Evolutionary conservation across 768 basidiomycete genomes (phyloP), one percentile per base, ranked within the genome.

Genomic region (Dentipellis fragilis): DNA sequence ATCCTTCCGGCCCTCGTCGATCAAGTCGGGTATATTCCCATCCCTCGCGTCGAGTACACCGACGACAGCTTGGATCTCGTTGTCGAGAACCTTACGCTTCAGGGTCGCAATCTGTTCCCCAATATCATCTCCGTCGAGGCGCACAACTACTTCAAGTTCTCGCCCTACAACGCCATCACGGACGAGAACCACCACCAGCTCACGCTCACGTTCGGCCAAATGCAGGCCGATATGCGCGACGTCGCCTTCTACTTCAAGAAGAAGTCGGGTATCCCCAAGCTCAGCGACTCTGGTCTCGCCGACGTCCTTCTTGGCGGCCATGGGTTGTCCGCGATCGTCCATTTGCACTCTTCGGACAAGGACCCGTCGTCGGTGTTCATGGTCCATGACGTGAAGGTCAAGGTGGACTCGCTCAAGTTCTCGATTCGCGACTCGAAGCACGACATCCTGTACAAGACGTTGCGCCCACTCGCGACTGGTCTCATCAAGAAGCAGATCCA

Each of bases 201-300:
- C 65, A 84, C 78, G 37, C 66, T 96, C 54, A 83, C 81, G 8
- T 75, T 96, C 38, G 75, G 75, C 29, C 93, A 97, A 68, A 88
- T 96, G 62, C 93, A 97, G 67, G 87, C 88, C 5, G 93, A 96
- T 62, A 87, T 98, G 81, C 80, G 89, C 14, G 93, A 97, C 62
- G 89, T 96, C 12, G 86, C 88, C 9, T 95, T 98, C 69, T 91
- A 86, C 67, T 93, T 90, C 75, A 77, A 76, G 60, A 90, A 84
- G 76, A 94, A 93, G 80, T 79, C 74, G 5, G 90, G 90, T 3
- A 80, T 90, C 62, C 81, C 87, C 2, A 91, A 85, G 75, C 70
- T 93, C 67, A 76, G 68, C 50, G 93, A 95, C 69, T 83, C 82
- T 6, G 93, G 92, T 46, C 68, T 93, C 16, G 92, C 91, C 6